These are phyloP conservation scores for Leucogyrophana mollusca DNA, from an alignment of 768 basidiomycete genomes.

Conservation along the genomic window DNA sequence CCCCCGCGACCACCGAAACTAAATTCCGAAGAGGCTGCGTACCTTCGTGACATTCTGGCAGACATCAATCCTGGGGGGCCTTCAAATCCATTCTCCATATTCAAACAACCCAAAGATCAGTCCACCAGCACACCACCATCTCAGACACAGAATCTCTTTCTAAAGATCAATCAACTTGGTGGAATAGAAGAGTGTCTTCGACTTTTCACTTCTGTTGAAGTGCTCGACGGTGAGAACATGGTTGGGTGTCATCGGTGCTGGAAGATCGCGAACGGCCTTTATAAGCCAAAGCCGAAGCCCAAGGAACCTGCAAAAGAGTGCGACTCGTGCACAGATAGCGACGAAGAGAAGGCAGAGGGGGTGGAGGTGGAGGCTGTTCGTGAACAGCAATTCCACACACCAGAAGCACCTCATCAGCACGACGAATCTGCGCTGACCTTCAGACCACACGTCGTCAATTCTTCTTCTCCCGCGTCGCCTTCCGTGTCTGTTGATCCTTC, in stretches of 20 bases:
- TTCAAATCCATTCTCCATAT: slow-evolving; percentile 48
- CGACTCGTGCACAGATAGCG: slow-evolving; percentile 32
- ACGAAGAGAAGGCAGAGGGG: slow-evolving; percentile 27
- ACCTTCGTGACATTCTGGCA: slow-evolving; percentile 67
- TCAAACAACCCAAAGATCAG: slow-evolving; percentile 38
- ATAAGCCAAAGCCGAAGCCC: slow-evolving; percentile 29
- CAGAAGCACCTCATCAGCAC: slow-evolving; percentile 33
- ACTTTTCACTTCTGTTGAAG: slow-evolving; percentile 91
- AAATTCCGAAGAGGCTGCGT: slow-evolving; percentile 56
- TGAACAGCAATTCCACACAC: slow-evolving; percentile 22
- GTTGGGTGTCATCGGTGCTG: slow-evolving; percentile 94
- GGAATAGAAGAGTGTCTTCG: slow-evolving; percentile 78
- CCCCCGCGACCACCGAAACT: slow-evolving; percentile 55
- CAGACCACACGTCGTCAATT: slow-evolving; percentile 7
- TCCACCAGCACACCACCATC: slow-evolving; percentile 11
- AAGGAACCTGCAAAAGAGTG: slow-evolving; percentile 17
- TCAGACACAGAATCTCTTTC: slow-evolving; percentile 23
- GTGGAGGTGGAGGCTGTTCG: no score
- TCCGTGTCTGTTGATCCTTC: slow-evolving; percentile 8
- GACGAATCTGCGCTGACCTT: slow-evolving; percentile 10
- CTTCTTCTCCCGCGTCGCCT: slow-evolving; percentile 21
- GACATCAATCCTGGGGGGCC: slow-evolving; percentile 49
- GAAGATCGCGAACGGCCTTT: slow-evolving; percentile 80
- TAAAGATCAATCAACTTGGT: slow-evolving; percentile 35
- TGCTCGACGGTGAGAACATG: slow-evolving; percentile 90